Evolutionary conservation across 495 filamentous ascomycete species (phyloP), one percentile per base, ranked within the genome.

Genomic region (Neurospora sp.): DNA sequence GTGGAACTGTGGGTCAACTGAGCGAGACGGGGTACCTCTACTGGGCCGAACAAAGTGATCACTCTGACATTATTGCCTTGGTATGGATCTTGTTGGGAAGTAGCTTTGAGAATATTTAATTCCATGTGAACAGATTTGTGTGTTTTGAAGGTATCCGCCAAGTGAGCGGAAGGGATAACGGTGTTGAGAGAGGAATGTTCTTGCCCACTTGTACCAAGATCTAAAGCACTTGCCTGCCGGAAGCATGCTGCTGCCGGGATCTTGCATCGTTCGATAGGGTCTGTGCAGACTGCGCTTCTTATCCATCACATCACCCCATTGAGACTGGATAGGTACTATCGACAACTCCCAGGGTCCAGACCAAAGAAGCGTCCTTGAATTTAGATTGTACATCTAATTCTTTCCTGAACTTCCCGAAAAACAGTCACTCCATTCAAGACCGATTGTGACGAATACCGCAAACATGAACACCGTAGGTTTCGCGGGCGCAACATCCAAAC

Each of bases 301-400:
- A 72, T 78, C 75, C 48, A 73, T 73, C 78, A 76, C 77, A 80
- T 80, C 77, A 80, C 74, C 70, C 77, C 73, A 79, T 77, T 70
- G 59, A 70, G 44, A 66, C 44, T 48, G 44, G 44, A 48, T 38
- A 37, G 5, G 5, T 31, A 37, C 14, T 16, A 66, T 66, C 54
- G 14, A 66, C 54, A 66, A 66, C 54, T 66, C 54, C 14, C 27
- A 66, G 54, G 27, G 54, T 66, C 54, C 54, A 66, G 27, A 66
- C 27, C 6, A 35, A 31, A 31, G 54, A 62, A 66, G 14, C 27
- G 27, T 16, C 14, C 12, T 16, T 14, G 23, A 14, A 31, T 16
- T 62, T 8, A 8, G 27, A 6, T 9, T 35, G 5, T 66, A 35
- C 14, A 27, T 66, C 27, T 35, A 4, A 16, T 62, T 62, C 27